Base-by-base conservation (phyloP, 495 filamentous ascomycete genomes). In the Acidiella bohemica region DNA sequence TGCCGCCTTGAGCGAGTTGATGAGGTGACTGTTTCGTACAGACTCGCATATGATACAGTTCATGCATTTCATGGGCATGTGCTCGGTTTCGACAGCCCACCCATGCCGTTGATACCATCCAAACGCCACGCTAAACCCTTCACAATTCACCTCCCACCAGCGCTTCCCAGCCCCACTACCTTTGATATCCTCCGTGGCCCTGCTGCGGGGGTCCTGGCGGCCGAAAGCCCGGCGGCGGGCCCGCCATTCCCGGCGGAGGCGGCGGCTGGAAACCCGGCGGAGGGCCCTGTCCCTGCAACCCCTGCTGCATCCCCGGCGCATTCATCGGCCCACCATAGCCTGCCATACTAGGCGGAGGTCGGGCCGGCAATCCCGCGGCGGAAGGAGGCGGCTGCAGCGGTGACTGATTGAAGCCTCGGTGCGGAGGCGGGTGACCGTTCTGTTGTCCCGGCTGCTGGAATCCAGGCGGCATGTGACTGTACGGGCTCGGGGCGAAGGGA, bases 371-470 rank as follows among this genome's bases (percentile, higher is more conserved):
- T 6, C 49, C 49, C 9, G 46, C 46, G 16, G 21, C 46, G 10
- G 46, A 10, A 6, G 46, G 46, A n/a, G 46, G 33, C 10, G 46
- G 19, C 19, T 37, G 32, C 5, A 49, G 32, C 5, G 46, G 46
- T 5, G 32, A 29, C 22, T 37, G 45, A 12, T 42, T 36, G 24
- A 87, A 60, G 17, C 83, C 81, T 4, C 79, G 77, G 1, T 83
- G 85, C 1, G 84, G 78, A 7, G 17, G 27, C 8, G 18, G 40
- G 7, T 17, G 5, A 21, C 5, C 21, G 9, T 19, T 28, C 9
- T 12, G 20, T 25, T n/a, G n/a, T n/a, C 20, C 14, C 17, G 1
- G 13, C 6, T 14, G 38, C 6, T 12, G 38, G 25, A 13, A 2
- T n/a, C n/a, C 18, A 9, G 32, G 30, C 30, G 30, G 8, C 8